Evolutionary conservation across 2,329 filamentous ascomycete species (phyloP).

Genomic region (Sphaerulina vaccinii): DNA sequence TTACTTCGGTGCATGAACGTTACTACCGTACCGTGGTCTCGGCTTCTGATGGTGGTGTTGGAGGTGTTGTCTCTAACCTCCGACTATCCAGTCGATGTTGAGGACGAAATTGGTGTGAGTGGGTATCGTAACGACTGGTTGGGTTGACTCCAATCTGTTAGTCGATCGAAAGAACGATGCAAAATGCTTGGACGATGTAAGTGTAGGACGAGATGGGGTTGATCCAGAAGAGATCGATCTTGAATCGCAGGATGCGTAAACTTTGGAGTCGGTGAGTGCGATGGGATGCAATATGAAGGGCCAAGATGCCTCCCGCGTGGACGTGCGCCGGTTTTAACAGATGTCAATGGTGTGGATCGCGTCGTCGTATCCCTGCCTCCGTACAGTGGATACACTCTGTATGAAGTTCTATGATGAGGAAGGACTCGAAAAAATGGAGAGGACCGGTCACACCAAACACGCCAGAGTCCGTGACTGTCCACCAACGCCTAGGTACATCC

Average conservation of each 20-base stretch:
- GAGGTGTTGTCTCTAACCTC: neutral
- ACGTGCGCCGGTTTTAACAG: conserved; percentile 15
- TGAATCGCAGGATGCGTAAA: neutral
- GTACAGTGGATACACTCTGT: conserved; percentile 11
- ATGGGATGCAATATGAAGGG: conserved; percentile 17
- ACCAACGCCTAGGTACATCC: neutral
- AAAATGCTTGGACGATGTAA: conserved; percentile 4
- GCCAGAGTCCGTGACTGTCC: conserved; percentile 4
- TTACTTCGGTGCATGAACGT: conserved; percentile 12
- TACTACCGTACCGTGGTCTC: conserved; percentile 10
- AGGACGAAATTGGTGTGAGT: conserved; percentile 8
- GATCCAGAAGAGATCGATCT: neutral
- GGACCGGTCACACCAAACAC: neutral
- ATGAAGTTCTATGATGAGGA: conserved; percentile 12
- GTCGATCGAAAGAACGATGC: neutral
- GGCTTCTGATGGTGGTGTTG: neutral
- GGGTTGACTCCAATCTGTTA: conserved; percentile 1
- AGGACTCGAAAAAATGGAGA: neutral
- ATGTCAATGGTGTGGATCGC: conserved; percentile 17
- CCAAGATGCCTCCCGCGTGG: conserved; percentile 14
- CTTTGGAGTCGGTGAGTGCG: conserved; percentile 10
- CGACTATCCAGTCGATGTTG: conserved; percentile 5
- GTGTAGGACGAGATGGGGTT: conserved; percentile 8
- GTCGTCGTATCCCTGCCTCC: conserved; percentile 8
- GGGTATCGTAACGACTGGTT: conserved; percentile 16